A percentile compares a stretch with the other conserved stretches of the same genome.
Conservation (phyloP, 1,284 basidiomycete species). For the Peniophora sp. region DNA sequence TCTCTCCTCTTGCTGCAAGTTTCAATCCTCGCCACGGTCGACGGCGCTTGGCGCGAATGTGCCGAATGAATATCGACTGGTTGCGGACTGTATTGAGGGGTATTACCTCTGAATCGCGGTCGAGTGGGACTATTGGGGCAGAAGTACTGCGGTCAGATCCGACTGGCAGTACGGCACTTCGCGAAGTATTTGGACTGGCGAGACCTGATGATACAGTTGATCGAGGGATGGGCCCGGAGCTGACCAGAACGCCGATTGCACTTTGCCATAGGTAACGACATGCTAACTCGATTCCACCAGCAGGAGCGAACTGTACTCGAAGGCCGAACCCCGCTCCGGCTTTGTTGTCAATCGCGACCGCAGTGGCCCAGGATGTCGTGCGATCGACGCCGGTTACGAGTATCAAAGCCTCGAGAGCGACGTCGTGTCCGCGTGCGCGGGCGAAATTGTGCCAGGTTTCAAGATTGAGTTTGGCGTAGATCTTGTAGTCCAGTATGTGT, state of each 20-base stretch:
- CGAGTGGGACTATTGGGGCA: too few species aligned
- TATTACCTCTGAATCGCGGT: too few species aligned
- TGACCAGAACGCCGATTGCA: neutral
- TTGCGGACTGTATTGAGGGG: conserved; percentile 1
- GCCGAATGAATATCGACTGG: conserved; percentile 5
- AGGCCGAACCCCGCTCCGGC: neutral
- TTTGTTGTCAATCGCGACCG: neutral
- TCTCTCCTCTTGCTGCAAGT: too few species aligned
- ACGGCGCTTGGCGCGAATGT: neutral
- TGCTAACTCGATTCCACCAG: neutral
- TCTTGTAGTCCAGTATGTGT: neutral
- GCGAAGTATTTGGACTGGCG: too few species aligned
- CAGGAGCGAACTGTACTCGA: neutral
- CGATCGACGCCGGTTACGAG: conserved; percentile 7
- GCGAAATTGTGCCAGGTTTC: conserved; percentile 1
- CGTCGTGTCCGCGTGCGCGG: neutral
- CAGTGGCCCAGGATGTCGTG: conserved; percentile 4
- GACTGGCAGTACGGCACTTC: neutral
- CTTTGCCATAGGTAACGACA: neutral
- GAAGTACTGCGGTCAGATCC: too few species aligned
- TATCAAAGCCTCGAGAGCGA: conserved; percentile 7
- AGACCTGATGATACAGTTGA: neutral
- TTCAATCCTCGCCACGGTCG: too few species aligned
- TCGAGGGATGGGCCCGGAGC: neutral
- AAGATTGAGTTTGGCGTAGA: conserved; percentile 1